Conservation (phyloP, 805 yeast species). For the Yarrowia deformans region DNA sequence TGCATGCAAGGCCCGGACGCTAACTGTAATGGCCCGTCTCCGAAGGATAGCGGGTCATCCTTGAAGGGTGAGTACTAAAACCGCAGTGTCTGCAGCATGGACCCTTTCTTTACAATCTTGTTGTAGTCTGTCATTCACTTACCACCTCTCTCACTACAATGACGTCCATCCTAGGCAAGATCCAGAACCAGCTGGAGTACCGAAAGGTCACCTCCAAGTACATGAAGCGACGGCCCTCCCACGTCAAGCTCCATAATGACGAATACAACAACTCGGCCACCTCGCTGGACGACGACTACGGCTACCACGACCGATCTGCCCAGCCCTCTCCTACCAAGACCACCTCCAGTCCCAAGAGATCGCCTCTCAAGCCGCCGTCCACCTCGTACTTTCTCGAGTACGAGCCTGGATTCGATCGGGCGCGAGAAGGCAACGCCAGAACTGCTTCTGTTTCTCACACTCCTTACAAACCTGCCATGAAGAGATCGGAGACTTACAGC, state of each 20-base stretch:
- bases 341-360: slow-evolving; percentile 35
- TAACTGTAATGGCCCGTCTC: slow-evolving; percentile 5
- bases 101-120: too few relatives aligned
- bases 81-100: background rate
- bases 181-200: slow-evolving; percentile 45
- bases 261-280: slow-evolving; percentile 33
- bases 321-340: background rate
- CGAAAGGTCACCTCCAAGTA: slow-evolving; percentile 46
- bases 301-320: slow-evolving; percentile 43
- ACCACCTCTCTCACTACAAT: background rate
- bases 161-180: slow-evolving; percentile 41
- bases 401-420: slow-evolving; percentile 24
- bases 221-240: slow-evolving; percentile 46
- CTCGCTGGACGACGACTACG: slow-evolving; percentile 44
- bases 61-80: slow-evolving; percentile 9
- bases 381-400: slow-evolving; percentile 20
- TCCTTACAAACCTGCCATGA: slow-evolving; percentile 10
- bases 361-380: slow-evolving; percentile 29
- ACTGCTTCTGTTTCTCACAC: background rate
- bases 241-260: slow-evolving; percentile 42
- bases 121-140: background rate
- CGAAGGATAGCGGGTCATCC: background rate
- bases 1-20: background rate
- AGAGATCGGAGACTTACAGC: slow-evolving; percentile 1
- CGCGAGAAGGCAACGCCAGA: background rate